Evolutionary conservation across 345 rosid genomes (phyloP).

Genomic region (Gossypioides kirkii): DNA sequence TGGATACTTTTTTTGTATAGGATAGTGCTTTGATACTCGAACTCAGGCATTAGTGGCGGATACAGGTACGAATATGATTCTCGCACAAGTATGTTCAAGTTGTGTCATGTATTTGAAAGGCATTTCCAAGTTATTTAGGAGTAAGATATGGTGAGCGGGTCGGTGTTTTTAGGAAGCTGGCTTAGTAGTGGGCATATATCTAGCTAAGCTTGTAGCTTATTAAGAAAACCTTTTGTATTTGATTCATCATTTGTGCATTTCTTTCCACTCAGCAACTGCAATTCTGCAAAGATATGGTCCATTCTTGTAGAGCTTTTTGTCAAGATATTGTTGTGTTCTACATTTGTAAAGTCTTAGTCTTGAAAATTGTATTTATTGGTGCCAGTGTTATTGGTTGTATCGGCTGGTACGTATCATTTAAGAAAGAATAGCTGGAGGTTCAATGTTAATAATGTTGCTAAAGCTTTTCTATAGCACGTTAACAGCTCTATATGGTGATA

Average conservation of each 20-base stretch:
- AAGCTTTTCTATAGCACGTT: too few species aligned
- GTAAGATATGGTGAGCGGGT: background rate
- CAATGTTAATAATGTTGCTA: too few species aligned
- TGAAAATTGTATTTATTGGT: background rate
- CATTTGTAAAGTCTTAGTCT: background rate
- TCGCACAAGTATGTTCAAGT: background rate
- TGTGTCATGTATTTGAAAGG: background rate
- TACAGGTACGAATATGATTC: background rate
- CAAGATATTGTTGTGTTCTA: background rate
- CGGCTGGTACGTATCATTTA: too few species aligned
- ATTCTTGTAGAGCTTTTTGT: constrained; percentile 25
- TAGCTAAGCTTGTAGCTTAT: constrained; percentile 24
- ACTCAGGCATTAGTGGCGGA: background rate
- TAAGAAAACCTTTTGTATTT: constrained; percentile 15
- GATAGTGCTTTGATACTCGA: constrained; percentile 12
- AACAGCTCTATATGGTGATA: too few species aligned
- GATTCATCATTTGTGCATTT: constrained; percentile 21
- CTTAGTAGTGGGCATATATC: constrained; percentile 21
- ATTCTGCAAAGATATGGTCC: constrained; percentile 15
- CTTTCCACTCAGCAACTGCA: constrained; percentile 21
- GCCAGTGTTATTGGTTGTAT: background rate
- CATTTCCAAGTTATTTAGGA: background rate
- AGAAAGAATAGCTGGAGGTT: too few species aligned
- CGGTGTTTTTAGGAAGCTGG: constrained; percentile 13
- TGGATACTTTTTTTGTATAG: constrained; percentile 37